phyloP scores from a whole-genome alignment of 1,284 basidiomycete genomes.

The Lentinus polychrous region DNA sequence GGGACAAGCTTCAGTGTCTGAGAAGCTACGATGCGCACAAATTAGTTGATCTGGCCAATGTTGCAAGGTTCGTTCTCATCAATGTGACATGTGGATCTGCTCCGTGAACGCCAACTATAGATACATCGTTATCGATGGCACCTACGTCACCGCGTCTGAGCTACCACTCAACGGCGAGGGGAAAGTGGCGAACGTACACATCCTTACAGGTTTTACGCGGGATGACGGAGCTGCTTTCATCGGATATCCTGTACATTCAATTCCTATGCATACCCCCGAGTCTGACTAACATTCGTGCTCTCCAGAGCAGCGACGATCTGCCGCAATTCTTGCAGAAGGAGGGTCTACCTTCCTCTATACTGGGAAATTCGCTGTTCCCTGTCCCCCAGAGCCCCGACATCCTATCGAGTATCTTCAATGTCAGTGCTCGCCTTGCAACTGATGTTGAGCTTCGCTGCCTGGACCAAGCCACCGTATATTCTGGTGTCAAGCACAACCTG shows the following conservation, averaged over 20 bases:
- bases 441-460: slow-evolving; percentile 33
- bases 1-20: slow-evolving; percentile 26
- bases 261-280: not conserved
- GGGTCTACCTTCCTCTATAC: slow-evolving; percentile 17
- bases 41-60: slow-evolving; percentile 26
- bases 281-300: not conserved
- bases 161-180: slow-evolving; percentile 33
- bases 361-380: slow-evolving; percentile 25
- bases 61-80: slow-evolving; percentile 23
- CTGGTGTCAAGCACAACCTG: slow-evolving; percentile 27
- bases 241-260: slow-evolving; percentile 18
- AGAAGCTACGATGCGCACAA: slow-evolving; percentile 24
- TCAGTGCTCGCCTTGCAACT: slow-evolving; percentile 27
- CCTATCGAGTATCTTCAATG: slow-evolving; percentile 29
- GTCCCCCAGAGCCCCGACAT: slow-evolving; percentile 21
- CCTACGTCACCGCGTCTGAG: slow-evolving; percentile 29
- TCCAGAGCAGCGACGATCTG: slow-evolving; percentile 17
- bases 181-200: slow-evolving; percentile 34
- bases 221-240: slow-evolving; percentile 33
- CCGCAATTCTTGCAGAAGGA: slow-evolving; percentile 16
- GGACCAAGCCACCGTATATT: slow-evolving; percentile 30
- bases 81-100: not conserved
- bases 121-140: slow-evolving; percentile 40
- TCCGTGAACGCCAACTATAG: slow-evolving; percentile 15
- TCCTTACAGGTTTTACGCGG: slow-evolving; percentile 40